A percentile compares a stretch with the other conserved stretches of the same genome.
Conservation (phyloP, 768 basidiomycete genomes). For the Phanerodontia chrysosporium region DNA sequence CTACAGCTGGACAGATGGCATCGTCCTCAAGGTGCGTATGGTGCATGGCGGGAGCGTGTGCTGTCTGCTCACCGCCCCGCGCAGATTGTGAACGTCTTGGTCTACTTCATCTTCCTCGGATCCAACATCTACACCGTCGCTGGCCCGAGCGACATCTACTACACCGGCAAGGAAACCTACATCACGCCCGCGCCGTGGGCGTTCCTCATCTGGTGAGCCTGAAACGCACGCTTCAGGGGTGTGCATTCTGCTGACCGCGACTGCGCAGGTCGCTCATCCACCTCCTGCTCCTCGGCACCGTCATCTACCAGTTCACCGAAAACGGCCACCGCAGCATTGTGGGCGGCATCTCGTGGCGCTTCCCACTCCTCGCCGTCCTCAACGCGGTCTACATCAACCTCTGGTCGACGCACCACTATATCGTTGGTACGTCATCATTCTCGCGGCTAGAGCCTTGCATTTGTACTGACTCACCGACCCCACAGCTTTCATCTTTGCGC, state of each 20-base stretch:
- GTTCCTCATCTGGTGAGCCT: conserved; percentile 76
- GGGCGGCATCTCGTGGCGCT: conserved; percentile 88
- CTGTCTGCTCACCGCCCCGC: not conserved
- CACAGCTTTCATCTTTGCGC: conserved; percentile 79
- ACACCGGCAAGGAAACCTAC: conserved; percentile 79
- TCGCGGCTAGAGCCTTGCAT: not conserved
- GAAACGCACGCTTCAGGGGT: conserved; percentile 14
- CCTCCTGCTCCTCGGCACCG: conserved; percentile 81
- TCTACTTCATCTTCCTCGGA: conserved; percentile 84
- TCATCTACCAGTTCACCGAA: conserved; percentile 87
- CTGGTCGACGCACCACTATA: conserved; percentile 76
- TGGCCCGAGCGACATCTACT: conserved; percentile 67
- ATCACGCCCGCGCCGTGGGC: conserved; percentile 93
- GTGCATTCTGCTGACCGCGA: not conserved
- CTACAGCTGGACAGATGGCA: conserved; percentile 71
- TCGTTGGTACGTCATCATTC: conserved; percentile 41
- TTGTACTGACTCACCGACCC: conserved; percentile 18
- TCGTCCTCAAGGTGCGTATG: conserved; percentile 68
- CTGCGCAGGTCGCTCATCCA: conserved; percentile 76
- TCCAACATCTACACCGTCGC: conserved; percentile 87
- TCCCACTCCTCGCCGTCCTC: conserved; percentile 81
- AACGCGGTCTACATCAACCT: conserved; percentile 88
- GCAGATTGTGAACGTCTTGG: conserved; percentile 73
- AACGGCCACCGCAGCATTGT: conserved; percentile 73
- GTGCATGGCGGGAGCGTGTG: not conserved